Evolutionary conservation across 192 early-diverging fungal species (phyloP).

Genomic region (Backusella psychrophila): DNA sequence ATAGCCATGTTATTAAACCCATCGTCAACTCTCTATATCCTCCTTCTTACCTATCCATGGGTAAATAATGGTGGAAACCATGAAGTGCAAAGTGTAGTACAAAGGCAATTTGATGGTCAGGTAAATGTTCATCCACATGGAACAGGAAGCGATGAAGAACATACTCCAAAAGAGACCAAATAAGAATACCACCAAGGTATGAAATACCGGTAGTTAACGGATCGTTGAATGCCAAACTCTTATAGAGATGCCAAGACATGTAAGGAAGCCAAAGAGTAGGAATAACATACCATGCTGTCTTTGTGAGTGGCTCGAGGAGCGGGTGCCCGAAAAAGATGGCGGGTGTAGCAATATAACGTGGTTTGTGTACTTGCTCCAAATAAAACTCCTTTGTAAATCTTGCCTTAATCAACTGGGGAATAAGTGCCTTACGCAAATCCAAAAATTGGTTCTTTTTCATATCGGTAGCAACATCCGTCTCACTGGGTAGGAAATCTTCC

Average conservation of each 20-base stretch:
- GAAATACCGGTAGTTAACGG: slow-evolving; percentile 39
- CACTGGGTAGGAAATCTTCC: slow-evolving; percentile 41
- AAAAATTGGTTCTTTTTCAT: slow-evolving; percentile 71
- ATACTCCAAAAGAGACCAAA: slow-evolving; percentile 93
- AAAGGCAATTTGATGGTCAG: slow-evolving; percentile 77
- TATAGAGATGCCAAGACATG: slow-evolving; percentile 43
- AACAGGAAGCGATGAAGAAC: slow-evolving; percentile 90
- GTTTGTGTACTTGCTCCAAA: slow-evolving; percentile 87
- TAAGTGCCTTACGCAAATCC: slow-evolving; percentile 77
- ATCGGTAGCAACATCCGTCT: slow-evolving; percentile 44
- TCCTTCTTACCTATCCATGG: slow-evolving; percentile 80
- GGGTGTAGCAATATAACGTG: slow-evolving; percentile 72
- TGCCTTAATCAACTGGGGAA: slow-evolving; percentile 72
- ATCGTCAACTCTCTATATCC: background rate
- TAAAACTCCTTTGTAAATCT: slow-evolving; percentile 83
- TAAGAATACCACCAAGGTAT: slow-evolving; percentile 65
- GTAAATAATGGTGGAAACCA: slow-evolving; percentile 95
- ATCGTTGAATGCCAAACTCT: slow-evolving; percentile 31
- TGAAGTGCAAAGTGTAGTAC: slow-evolving; percentile 86
- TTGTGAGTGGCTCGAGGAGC: slow-evolving; percentile 79
- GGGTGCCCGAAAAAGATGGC: slow-evolving; percentile 84
- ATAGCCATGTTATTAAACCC: background rate
- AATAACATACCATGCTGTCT: slow-evolving; percentile 90
- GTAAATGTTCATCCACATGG: slow-evolving; percentile 86
- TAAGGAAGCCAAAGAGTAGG: slow-evolving; percentile 90